Conservation (phyloP, 106 monocot species). For the Allium sativum region DNA sequence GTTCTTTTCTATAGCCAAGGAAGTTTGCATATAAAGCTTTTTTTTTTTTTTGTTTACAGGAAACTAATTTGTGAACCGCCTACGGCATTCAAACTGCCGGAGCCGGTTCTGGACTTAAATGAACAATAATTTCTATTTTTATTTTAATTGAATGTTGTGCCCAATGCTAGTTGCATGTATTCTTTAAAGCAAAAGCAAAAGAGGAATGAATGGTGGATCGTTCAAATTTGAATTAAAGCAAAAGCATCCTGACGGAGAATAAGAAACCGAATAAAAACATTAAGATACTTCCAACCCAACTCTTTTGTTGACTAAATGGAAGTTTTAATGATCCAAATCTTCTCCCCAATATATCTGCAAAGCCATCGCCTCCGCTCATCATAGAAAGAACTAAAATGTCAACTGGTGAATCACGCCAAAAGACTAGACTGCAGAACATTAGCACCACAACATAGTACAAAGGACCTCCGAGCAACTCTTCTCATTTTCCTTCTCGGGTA, state of each 20-base stretch:
- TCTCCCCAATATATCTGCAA: conserved; percentile 92
- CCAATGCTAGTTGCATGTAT: no score
- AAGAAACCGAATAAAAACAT: conserved; percentile 83
- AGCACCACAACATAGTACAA: conserved; percentile 76
- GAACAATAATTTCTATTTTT: no score
- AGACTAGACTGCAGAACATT: conserved; percentile 54
- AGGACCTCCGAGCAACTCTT: conserved; percentile 90
- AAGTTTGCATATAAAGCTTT: no score
- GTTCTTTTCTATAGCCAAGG: no score
- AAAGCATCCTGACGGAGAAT: conserved; percentile 60
- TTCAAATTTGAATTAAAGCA: no score
- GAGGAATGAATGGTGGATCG: no score
- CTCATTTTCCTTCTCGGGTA: conserved; percentile 76
- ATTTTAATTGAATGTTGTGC: no score
- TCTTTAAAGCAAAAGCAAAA: no score
- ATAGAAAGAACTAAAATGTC: conserved; percentile 62
- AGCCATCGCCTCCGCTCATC: conserved; percentile 98
- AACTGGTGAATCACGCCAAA: conserved; percentile 91
- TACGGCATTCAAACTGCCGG: no score
- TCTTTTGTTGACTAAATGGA: conserved; percentile 75
- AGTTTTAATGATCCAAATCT: conserved; percentile 68
- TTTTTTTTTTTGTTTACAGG: no score
- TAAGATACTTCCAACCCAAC: conserved; percentile 89
- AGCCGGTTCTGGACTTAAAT: no score
- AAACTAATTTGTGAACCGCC: no score